Evolutionary conservation across 2,329 filamentous ascomycete genomes (phyloP), one percentile per base, ranked within the genome.

Genomic region (Alternaria longipes): DNA sequence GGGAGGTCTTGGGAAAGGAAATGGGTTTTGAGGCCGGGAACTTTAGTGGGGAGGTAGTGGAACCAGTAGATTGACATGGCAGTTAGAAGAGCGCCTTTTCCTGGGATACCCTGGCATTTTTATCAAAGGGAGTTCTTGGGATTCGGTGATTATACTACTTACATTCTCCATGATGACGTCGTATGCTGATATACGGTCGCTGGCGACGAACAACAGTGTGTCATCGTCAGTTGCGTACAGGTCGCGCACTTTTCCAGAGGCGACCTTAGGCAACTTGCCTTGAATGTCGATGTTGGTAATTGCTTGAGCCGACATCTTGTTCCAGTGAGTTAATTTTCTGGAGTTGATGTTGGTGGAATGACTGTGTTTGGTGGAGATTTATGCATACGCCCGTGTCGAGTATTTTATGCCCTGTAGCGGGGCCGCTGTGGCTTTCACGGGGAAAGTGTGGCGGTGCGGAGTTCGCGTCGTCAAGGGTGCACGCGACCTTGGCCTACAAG

Each of bases 141-240:
- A 3, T n/a, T 18, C 11, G 6, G 16, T 22, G n/a, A n/a, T 16
- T 24, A 6, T 50, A 8, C n/a, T 5, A 71, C 80, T 74, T 77
- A 89, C 89, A 81, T 95, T 97, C 72, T 87, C 82, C 85, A 97
- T 89, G 70, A 97, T 88, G 70, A 96, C 93, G 85, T 98, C 94
- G 84, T 94, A 98, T 57, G 95, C 95, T 24, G 93, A 97, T 78
- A 97, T 95, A 68, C 95, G 90, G 82, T 97, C 94, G 14, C 92
- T 91, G 24, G 92, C 90, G 56, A 94, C 89, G 76, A 97, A 94
- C 58, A 97, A 89, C 5, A 97, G 86, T 3, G 87, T 90, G 58
- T 86, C 81, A 41, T 87, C 82, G 75, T 92, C 87, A 55, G 96
- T 82, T 63, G 87, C 84, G 79, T 92, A 97, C 38, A 96, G 85